These are phyloP conservation scores for Spatholobus suberectus DNA, from an alignment of 306 rosid species.

Conservation along the genomic window DNA sequence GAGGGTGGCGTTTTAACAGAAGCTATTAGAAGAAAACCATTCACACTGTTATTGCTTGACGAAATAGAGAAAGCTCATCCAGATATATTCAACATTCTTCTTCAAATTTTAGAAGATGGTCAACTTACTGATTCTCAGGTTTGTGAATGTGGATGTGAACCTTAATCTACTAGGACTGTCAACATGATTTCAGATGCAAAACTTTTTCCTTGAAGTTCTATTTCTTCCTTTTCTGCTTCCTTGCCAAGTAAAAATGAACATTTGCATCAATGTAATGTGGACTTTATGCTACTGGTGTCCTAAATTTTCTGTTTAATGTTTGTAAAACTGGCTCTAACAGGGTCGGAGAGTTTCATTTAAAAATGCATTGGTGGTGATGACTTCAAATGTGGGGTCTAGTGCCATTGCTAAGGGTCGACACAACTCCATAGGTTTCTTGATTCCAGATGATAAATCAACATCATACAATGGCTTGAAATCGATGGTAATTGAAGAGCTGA, in stretches of 20 bases:
- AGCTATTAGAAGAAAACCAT: constrained; percentile 90
- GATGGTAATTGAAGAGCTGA: constrained; percentile 81
- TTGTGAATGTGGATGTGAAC: constrained; percentile 35
- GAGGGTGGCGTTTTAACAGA: constrained; percentile 89
- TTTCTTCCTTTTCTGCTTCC: constrained; percentile 7
- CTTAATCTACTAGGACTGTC: constrained; percentile 3
- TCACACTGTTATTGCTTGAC: constrained; percentile 78
- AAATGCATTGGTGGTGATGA: constrained; percentile 89
- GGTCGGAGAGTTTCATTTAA: constrained; percentile 89
- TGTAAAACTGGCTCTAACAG: constrained; percentile 53
- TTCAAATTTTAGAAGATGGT: constrained; percentile 87
- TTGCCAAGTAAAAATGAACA: constrained; percentile 9
- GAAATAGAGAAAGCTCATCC: constrained; percentile 99
- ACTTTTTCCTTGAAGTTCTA: constrained; percentile 20
- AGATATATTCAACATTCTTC: constrained; percentile 88
- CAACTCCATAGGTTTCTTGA: constrained; percentile 70
- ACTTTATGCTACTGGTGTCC: constrained; percentile 14
- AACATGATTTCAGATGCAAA: neutral
- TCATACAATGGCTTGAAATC: constrained; percentile 78
- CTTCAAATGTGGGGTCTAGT: constrained; percentile 92
- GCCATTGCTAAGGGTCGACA: constrained; percentile 80
- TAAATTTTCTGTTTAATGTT: constrained; percentile 35
- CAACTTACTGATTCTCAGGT: constrained; percentile 98
- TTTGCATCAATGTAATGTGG: neutral
- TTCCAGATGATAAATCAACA: constrained; percentile 61